phyloP scores from a whole-genome alignment of 768 basidiomycete species.

The Boletus speciosus region DNA sequence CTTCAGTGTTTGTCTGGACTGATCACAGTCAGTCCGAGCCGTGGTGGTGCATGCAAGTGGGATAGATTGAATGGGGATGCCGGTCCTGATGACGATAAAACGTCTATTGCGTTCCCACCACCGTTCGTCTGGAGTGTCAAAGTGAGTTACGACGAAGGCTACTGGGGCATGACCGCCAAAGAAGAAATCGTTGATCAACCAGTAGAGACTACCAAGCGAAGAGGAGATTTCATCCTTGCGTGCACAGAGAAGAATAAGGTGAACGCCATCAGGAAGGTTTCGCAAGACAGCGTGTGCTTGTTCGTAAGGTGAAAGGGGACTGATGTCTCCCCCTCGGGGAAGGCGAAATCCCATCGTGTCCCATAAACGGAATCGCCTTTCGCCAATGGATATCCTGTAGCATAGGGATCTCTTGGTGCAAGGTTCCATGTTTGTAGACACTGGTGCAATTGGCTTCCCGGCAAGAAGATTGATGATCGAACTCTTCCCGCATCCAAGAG shows the following conservation, averaged over 20 bases:
- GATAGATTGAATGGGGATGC: too few species aligned
- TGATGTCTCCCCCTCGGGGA: background rate
- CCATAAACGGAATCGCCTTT: slow-evolving; percentile 15
- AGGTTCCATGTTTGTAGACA: slow-evolving; percentile 22
- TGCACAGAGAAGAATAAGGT: slow-evolving; percentile 35
- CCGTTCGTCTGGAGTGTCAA: slow-evolving; percentile 23
- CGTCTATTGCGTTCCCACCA: slow-evolving; percentile 34
- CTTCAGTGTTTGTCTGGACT: too few species aligned
- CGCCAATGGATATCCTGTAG: background rate
- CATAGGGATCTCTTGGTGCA: slow-evolving; percentile 28
- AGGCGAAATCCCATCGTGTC: slow-evolving; percentile 26
- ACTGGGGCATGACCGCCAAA: slow-evolving; percentile 32
- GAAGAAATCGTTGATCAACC: slow-evolving; percentile 33
- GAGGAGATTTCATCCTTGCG: slow-evolving; percentile 27
- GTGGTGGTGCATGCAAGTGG: too few species aligned
- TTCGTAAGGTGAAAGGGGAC: slow-evolving; percentile 9
- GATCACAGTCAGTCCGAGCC: too few species aligned
- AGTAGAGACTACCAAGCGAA: slow-evolving; percentile 29
- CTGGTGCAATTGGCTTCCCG: slow-evolving; percentile 15
- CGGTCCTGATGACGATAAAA: too few species aligned
- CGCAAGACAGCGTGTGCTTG: slow-evolving; percentile 27
- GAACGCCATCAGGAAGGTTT: slow-evolving; percentile 26
- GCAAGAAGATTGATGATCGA: slow-evolving; percentile 20
- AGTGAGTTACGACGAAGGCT: slow-evolving; percentile 33
- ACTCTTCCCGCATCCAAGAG: slow-evolving; percentile 18